Evolutionary conservation across 805 yeast species (phyloP).

Genomic region (Candida hispaniensis): DNA sequence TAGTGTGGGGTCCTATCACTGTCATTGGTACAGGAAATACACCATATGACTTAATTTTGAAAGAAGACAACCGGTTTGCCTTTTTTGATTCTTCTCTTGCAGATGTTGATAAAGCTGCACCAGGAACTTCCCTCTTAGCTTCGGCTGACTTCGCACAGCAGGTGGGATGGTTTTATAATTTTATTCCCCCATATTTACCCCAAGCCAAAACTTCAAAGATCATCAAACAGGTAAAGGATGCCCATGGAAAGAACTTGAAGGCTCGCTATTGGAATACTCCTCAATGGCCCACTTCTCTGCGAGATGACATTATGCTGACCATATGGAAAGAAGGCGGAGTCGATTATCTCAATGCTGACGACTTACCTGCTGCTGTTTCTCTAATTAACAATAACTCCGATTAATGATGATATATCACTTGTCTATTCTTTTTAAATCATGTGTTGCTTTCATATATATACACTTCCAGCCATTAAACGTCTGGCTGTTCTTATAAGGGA

Average conservation of each 20-base stretch:
- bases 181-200: slow-evolving; percentile 23
- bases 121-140: slow-evolving; percentile 30
- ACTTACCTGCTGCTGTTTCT: slow-evolving; percentile 34
- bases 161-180: slow-evolving; percentile 21
- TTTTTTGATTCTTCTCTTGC: slow-evolving; percentile 46
- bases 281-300: slow-evolving; percentile 45
- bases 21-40: slow-evolving; percentile 57
- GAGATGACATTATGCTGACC: slow-evolving; percentile 41
- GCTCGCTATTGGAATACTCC: slow-evolving; percentile 68
- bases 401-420: no score
- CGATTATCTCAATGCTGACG: slow-evolving; percentile 56
- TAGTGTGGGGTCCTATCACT: slow-evolving; percentile 46
- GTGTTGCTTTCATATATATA: slow-evolving; percentile 4
- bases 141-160: slow-evolving; percentile 27
- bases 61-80: slow-evolving; percentile 28
- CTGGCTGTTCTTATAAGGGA: slow-evolving; percentile 4
- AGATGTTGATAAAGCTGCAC: slow-evolving; percentile 21
- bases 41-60: slow-evolving; percentile 35
- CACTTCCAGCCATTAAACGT: slow-evolving; percentile 11
- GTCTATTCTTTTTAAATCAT: no score
- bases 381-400: neutral
- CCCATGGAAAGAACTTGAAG: slow-evolving; percentile 35
- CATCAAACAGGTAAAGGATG: slow-evolving; percentile 10
- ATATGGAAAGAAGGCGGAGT: slow-evolving; percentile 36
- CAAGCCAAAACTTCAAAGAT: slow-evolving; percentile 7